Base-by-base conservation (phyloP, 2,329 filamentous ascomycete genomes). In the Chlorencoelia australis region DNA sequence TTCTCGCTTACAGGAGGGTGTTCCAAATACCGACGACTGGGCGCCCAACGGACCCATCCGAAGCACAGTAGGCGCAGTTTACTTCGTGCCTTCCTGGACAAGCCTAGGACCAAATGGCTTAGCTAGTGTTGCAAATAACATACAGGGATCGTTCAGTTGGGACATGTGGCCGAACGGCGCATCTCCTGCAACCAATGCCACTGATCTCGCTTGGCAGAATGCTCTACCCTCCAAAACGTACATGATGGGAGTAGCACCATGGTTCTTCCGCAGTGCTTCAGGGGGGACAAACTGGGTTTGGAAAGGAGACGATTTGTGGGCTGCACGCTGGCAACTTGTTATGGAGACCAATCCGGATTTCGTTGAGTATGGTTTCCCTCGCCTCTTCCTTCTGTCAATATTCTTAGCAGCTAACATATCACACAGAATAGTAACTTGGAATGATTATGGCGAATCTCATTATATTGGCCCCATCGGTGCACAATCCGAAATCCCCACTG, bases 281-380 rank as follows among this genome's bases (percentile, higher is more conserved):
- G 77, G 65, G 47, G 54, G 59, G 27, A 79, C 79, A 57, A 74
- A 76, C 50, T 80, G 75, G 73, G 59, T 77, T 5, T 80, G 71
- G 63, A 64, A 65, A 15, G 70, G 72, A n/a, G 75, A 79, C 45
- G 61, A 67, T 37, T 55, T 79, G 9, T 81, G 75, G 73, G 67
- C 64, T 42, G 60, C 72, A 36, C 67, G 75, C 7, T 79, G 74
- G 75, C 56, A 63, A 19, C 59, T 71, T 39, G 59, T 65, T 1
- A 42, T 68, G n/a, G 48, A 59, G 4, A 26, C 71, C 1, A 49
- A 63, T 17, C 67, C 70, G 2, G 56, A 63, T 24, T 65, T 65
- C 13, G 62, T 72, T 7, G 57, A 52, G 49, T 54, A 45, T 17
- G 48, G 56, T 48, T 57, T 4, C 46, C 45, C 7, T 42, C 35